Base-by-base conservation (phyloP, 2,329 filamentous ascomycete genomes). In the Verruconis gallopava region DNA sequence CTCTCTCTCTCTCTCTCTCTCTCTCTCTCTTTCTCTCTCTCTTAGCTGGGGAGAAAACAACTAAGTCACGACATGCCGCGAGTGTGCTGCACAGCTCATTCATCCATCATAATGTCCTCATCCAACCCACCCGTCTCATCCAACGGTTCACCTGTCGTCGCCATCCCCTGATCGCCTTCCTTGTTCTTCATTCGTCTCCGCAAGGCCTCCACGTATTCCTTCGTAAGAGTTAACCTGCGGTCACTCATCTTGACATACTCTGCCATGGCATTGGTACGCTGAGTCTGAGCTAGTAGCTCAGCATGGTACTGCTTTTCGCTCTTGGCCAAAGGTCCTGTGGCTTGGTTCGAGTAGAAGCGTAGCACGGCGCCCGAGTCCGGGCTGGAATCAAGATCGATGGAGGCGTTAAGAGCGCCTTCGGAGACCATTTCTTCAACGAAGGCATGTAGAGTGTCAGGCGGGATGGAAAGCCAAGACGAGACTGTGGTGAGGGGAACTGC, bases 401-500 rank as follows among this genome's bases (percentile, higher is more conserved):
- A 62, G 14, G 73, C 73, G 44, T 67, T 62, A 37, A 78, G 51
- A 33, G 64, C 56, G n/a, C 66, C 65, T 14, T 61, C 58, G 44
- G 62, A 58, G 44, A 77, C 72, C 47, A 78, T 62, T 5, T 65
- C 67, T 32, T 66, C 60, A 21, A 74, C 60, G 22, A 77, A 68
- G n/a, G 64, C 60, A 22, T 69, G 60, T 47, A 74, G 68, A 25
- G 67, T 66, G 3, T 71, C 65, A 0, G 66, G 53, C n/a, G 66
- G 60, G 13, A 66, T 60, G 5, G 67, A 65, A 18, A 79, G 57
- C 14, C 68, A 65, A 20, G 59, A 59, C 0, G 71, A 63, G 20
- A 77, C 68, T 38, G 69, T 68, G 4, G 65, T 58, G 6, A 79
- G 61, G 3, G 73, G 70, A 22, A 80, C 63, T 4, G 76, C 73